These are phyloP conservation scores for Grifola frondosa DNA, from an alignment of 1,284 basidiomycete genomes.

Conservation along the genomic window DNA sequence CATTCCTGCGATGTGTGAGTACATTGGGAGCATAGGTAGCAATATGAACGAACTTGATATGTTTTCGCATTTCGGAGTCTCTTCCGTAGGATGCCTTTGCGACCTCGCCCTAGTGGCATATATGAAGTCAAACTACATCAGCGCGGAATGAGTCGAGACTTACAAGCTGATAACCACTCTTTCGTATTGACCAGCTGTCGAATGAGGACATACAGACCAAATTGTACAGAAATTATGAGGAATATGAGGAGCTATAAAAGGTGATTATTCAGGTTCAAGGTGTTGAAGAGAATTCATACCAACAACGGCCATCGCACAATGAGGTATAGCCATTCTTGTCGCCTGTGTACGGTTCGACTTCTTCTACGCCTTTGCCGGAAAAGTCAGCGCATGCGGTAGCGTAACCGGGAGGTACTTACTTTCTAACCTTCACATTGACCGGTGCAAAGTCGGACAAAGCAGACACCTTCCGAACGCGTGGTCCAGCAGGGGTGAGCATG, in stretches of 20 bases:
- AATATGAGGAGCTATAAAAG: conserved; percentile 72
- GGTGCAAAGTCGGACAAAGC: conserved; percentile 94
- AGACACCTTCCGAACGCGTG: conserved; percentile 72
- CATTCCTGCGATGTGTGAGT: conserved; percentile 56
- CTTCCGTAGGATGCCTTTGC: conserved; percentile 76
- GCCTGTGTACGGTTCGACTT: conserved; percentile 44
- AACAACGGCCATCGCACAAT: conserved; percentile 88
- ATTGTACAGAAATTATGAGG: conserved; percentile 82
- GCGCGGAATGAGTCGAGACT: conserved; percentile 27
- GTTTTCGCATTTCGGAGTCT: conserved; percentile 72
- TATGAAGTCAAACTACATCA: not conserved
- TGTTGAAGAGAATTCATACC: conserved; percentile 46
- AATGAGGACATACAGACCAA: conserved; percentile 83
- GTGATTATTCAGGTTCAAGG: not conserved
- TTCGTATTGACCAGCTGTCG: conserved; percentile 93
- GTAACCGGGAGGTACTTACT: conserved; percentile 38
- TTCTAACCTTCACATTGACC: conserved; percentile 78
- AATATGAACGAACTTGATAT: conserved; percentile 48
- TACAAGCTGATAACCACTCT: conserved; percentile 89
- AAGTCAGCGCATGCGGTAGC: too few species aligned
- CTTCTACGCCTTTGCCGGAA: conserved; percentile 53
- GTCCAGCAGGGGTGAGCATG: conserved; percentile 29
- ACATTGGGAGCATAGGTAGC: not conserved
- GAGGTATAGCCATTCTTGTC: conserved; percentile 79
- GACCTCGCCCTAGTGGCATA: conserved; percentile 68